These are phyloP conservation scores for Botrytis tulipae DNA, from an alignment of 2,329 filamentous ascomycete species.

Conservation along the genomic window DNA sequence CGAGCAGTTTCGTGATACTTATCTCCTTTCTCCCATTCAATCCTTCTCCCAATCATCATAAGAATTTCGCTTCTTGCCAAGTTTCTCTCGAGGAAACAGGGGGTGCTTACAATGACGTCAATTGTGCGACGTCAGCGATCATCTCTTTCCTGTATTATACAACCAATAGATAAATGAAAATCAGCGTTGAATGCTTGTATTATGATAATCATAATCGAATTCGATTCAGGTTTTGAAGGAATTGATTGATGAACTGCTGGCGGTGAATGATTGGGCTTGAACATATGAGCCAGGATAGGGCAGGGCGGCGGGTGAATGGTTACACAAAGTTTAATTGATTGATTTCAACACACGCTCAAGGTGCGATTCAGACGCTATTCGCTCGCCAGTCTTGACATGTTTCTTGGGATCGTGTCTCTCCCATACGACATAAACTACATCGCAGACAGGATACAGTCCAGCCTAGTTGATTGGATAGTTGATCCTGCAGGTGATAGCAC, in stretches of 20 bases:
- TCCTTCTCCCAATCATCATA: background rate
- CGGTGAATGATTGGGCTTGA: background rate
- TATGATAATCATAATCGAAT: background rate
- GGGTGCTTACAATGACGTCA: constrained; percentile 9
- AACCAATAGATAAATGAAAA: background rate
- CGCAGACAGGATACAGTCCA: background rate
- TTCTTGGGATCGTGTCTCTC: background rate
- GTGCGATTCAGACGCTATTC: background rate
- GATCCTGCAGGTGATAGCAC: background rate
- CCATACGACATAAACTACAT: background rate
- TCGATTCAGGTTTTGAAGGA: background rate
- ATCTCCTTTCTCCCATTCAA: background rate
- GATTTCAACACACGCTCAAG: background rate
- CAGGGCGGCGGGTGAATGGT: background rate
- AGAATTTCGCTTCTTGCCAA: constrained; percentile 6
- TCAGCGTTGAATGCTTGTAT: background rate
- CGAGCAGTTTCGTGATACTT: constrained; percentile 3
- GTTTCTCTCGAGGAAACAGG: background rate
- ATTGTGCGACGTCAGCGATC: background rate
- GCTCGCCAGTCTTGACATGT: background rate
- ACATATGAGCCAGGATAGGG: background rate
- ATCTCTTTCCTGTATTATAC: background rate
- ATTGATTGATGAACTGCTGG: background rate
- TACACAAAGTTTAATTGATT: background rate
- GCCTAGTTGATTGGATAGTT: background rate